A percentile compares a stretch with the other conserved stretches of the same genome.
Conservation (phyloP, 2,329 filamentous ascomycete genomes). For the Beauveria asiatica region DNA sequence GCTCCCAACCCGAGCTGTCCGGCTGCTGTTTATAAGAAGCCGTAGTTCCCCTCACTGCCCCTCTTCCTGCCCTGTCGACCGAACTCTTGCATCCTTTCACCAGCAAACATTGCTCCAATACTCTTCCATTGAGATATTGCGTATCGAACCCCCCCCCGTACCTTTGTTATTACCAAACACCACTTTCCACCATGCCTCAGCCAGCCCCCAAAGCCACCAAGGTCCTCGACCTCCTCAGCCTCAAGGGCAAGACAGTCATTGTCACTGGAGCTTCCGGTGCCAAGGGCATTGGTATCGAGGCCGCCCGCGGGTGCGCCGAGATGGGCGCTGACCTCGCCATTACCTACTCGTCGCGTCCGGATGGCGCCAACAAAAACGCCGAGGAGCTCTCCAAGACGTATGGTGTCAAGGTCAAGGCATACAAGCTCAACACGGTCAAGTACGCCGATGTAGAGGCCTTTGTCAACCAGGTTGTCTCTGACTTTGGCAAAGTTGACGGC, state of each 20-base stretch:
- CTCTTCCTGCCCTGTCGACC: background rate
- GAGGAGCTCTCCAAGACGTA: constrained; percentile 56
- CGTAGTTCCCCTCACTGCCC: background rate
- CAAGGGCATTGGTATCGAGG: constrained; percentile 61
- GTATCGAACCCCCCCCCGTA: background rate
- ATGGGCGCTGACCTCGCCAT: constrained; percentile 63
- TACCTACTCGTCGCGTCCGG: constrained; percentile 63
- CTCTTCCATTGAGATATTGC: background rate
- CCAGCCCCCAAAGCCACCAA: constrained; percentile 46
- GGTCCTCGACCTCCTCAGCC: constrained; percentile 59
- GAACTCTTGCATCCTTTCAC: background rate
- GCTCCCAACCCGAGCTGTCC: constrained; percentile 2
- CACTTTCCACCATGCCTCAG: constrained; percentile 41
- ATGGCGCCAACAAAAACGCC: constrained; percentile 58
- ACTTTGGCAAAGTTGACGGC: constrained; percentile 67
- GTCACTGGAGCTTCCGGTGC: constrained; percentile 62
- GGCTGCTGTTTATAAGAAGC: constrained; percentile 5
- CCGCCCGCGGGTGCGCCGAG: constrained; percentile 62
- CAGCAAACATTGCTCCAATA: background rate
- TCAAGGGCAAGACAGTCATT: constrained; percentile 65
- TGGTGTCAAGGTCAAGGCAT: constrained; percentile 57
- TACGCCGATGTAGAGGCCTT: constrained; percentile 43
- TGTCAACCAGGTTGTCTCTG: constrained; percentile 55
- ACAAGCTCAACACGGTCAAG: constrained; percentile 50
- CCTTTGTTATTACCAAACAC: background rate